Evolutionary conservation across 2,329 filamentous ascomycete genomes (phyloP), one percentile per base, ranked within the genome.

Genomic region (Monosporascus sp.): DNA sequence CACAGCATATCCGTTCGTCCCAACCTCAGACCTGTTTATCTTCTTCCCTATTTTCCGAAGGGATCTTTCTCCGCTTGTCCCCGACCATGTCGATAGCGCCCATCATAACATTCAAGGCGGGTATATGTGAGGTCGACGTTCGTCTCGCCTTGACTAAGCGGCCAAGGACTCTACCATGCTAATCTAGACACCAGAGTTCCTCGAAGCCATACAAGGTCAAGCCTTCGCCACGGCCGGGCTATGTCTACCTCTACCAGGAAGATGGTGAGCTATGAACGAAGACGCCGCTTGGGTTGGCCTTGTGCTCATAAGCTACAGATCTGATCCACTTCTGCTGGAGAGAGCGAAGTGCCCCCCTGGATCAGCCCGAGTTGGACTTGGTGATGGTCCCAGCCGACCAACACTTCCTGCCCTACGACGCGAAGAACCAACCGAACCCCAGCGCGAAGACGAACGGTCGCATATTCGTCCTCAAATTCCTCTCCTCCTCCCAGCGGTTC

Each of bases 241-340:
- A 95, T 72, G 83, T 97, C 68, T 97, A 95, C 71, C 85, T 97
- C 51, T 96, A 94, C 73, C 81, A 81, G 50, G 92, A 96, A 78
- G 93, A 97, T 86, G 93, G 87, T 87, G 67, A 54, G 72, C 38
- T 52, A 52, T 18, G 15, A 46, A 35, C 49, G 17, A 41, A 40
- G 22, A 41, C 5, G 38, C 18, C 4, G 46, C 5, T 22, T 46
- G 17, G 6, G 37, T 43, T 47, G n/a, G 2, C 35, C 15, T 18
- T 41, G 28, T 55, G 35, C 56, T 65, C 35, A 69, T 51, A 26
- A 17, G 28, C 44, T 44, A n/a, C 60, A 91, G 88, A 97, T 50
- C 82, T 99, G 56, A 80, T 96, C 56, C 92, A 97, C 76, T 96
- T 99, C 76, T 97, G 92, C 82, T 99, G 95, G 95, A 88, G 92